Conservation (phyloP, 2,329 filamentous ascomycete genomes). For the Sporothrix curviconia region DNA sequence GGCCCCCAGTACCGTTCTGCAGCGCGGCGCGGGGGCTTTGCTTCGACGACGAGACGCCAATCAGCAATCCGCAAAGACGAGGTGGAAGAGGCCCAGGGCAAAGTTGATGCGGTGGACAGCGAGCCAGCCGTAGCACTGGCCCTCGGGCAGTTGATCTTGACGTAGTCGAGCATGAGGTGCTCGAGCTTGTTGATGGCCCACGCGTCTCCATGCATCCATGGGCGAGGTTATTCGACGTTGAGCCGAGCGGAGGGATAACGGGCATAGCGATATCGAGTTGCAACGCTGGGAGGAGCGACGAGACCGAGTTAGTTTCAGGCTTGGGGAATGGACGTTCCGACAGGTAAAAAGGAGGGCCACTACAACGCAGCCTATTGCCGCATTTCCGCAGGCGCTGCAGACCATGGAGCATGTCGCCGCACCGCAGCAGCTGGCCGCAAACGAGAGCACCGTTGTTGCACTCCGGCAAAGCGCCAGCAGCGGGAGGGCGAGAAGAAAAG, state of each 20-base stretch:
- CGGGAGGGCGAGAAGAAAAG: conserved; percentile 72
- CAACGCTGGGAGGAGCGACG: too few relatives aligned
- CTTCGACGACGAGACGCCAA: conserved; percentile 82
- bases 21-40: conserved; percentile 80
- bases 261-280: conserved; percentile 93
- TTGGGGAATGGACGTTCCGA: too few relatives aligned
- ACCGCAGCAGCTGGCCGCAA: conserved; percentile 83
- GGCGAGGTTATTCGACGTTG: conserved; percentile 90
- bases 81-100: conserved; percentile 87
- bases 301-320: too few relatives aligned
- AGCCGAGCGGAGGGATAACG: conserved; percentile 93
- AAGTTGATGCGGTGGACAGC: conserved; percentile 98
- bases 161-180: conserved; percentile 86
- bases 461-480: conserved; percentile 75
- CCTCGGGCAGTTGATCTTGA: conserved; percentile 90
- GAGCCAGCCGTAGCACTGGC: conserved; percentile 90
- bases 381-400: conserved; percentile 96
- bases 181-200: conserved; percentile 97
- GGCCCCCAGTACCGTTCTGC: conserved; percentile 99
- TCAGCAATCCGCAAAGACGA: conserved; percentile 77
- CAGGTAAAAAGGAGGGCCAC: too few relatives aligned
- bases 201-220: conserved; percentile 97
- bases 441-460: conserved; percentile 63
- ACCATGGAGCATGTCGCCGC: conserved; percentile 94
- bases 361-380: too few relatives aligned